These are phyloP conservation scores for Alternaria triticina DNA, from an alignment of 2,329 filamentous ascomycete species.

Conservation along the genomic window DNA sequence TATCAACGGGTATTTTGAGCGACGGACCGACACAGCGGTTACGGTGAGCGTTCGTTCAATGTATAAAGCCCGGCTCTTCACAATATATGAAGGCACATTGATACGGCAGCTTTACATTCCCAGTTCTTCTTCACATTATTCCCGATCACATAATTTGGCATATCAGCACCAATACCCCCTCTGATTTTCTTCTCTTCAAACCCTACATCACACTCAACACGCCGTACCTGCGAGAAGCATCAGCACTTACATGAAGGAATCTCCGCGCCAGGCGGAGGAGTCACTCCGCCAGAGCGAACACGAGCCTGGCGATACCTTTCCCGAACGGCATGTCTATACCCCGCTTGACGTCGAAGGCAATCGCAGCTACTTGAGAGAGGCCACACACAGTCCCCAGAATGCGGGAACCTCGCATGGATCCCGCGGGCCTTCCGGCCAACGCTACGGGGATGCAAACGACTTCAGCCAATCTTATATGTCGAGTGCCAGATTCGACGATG, in stretches of 20 bases:
- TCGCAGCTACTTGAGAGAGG: conserved; percentile 2
- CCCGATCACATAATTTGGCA: background rate
- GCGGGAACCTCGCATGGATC: conserved; percentile 5
- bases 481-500: conserved; percentile 4
- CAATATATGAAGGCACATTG: background rate
- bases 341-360: background rate
- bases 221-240: background rate
- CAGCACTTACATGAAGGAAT: conserved; percentile 20
- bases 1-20: background rate
- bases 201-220: background rate
- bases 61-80: conserved; percentile 15
- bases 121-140: conserved; percentile 14
- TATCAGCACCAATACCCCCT: background rate
- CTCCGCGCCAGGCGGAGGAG: conserved; percentile 3
- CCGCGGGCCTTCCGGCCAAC: background rate
- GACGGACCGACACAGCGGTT: conserved; percentile 1
- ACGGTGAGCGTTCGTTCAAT: conserved; percentile 8
- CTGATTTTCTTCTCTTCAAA: conserved; percentile 1
- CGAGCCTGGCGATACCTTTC: background rate
- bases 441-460: conserved; percentile 20
- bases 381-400: background rate
- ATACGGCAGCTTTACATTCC: background rate
- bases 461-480: conserved; percentile 15
- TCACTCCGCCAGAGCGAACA: background rate
- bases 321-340: background rate